Percentiles rank a stretch among this genome's conserved stretches.
Conservation (phyloP, 2,329 filamentous ascomycete species). For the Fusarium longipes region DNA sequence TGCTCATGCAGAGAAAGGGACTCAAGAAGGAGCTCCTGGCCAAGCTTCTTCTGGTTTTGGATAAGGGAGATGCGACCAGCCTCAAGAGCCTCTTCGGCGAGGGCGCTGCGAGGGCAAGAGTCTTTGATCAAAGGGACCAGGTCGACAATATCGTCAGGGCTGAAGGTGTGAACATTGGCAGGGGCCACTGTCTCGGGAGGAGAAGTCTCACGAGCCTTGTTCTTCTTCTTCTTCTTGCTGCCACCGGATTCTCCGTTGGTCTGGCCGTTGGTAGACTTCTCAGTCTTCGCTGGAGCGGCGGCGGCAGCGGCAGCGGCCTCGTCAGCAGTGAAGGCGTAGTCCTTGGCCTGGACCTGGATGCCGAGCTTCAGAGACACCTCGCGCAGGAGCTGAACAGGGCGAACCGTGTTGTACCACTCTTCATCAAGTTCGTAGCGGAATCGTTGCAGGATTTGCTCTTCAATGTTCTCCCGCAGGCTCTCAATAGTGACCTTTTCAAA, state of each 20-base stretch:
- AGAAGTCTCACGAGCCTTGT: slow-evolving; percentile 66
- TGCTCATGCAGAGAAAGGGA: slow-evolving; percentile 96
- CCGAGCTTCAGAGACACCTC: slow-evolving; percentile 91
- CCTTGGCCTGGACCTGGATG: slow-evolving; percentile 83
- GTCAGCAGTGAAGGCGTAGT: slow-evolving; percentile 54
- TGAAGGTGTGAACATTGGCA: slow-evolving; percentile 66
- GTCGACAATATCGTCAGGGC: slow-evolving; percentile 87
- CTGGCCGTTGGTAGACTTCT: slow-evolving; percentile 55
- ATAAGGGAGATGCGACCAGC: slow-evolving; percentile 96
- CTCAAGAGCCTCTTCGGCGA: slow-evolving; percentile 95
- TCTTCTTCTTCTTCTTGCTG: slow-evolving; percentile 73
- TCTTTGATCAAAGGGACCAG: slow-evolving; percentile 96
- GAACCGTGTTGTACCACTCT: slow-evolving; percentile 74
- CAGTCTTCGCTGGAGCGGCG: slow-evolving; percentile 45
- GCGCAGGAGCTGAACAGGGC: slow-evolving; percentile 85
- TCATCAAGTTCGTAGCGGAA: slow-evolving; percentile 80
- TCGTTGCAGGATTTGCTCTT: slow-evolving; percentile 75
- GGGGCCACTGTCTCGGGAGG: slow-evolving; percentile 59
- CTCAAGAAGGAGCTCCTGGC: slow-evolving; percentile 95
- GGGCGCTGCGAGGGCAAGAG: slow-evolving; percentile 86
- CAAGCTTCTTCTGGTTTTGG: slow-evolving; percentile 94
- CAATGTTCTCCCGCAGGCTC: slow-evolving; percentile 74
- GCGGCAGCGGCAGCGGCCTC: slow-evolving; percentile 44
- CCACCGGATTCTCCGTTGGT: slow-evolving; percentile 54
- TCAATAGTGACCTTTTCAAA: slow-evolving; percentile 85